Evolutionary conservation across 768 basidiomycete species (phyloP).

Genomic region (Crucibulum laeve): DNA sequence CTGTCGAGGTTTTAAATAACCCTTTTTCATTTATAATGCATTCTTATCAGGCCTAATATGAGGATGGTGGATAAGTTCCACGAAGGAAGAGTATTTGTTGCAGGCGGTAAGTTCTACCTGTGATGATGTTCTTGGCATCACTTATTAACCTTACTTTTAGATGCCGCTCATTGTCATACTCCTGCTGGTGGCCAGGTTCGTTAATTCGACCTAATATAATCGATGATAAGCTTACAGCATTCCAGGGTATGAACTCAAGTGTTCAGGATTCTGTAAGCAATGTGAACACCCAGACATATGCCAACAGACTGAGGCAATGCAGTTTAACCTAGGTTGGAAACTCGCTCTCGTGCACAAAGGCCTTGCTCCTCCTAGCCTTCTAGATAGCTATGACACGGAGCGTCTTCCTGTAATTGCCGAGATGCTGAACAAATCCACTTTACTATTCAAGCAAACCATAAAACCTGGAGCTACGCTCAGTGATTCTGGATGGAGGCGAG

Average conservation of each 20-base stretch:
- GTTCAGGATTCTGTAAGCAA: conserved; percentile 24
- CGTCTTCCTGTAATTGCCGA: conserved; percentile 30
- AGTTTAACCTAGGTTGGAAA: conserved; percentile 30
- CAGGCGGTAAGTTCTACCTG: conserved; percentile 12
- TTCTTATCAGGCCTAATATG: conserved; percentile 9
- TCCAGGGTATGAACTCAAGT: conserved; percentile 26
- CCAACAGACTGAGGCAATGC: too few species aligned
- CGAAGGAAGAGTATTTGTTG: conserved; percentile 10
- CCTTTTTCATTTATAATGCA: conserved; percentile 1
- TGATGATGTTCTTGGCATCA: too few species aligned
- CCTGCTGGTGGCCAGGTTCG: conserved; percentile 24
- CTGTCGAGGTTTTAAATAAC: background rate
- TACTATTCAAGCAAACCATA: conserved; percentile 16
- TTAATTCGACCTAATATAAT: background rate
- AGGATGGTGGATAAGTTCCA: conserved; percentile 13
- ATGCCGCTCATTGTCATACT: conserved; percentile 28
- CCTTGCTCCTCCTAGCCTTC: conserved; percentile 15
- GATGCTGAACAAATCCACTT: conserved; percentile 26
- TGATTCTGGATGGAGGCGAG: conserved; percentile 15
- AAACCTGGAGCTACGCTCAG: background rate
- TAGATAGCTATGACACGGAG: conserved; percentile 23
- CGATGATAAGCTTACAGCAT: background rate
- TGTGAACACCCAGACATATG: too few species aligned
- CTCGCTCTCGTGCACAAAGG: conserved; percentile 21
- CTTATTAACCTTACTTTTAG: conserved; percentile 5